These are phyloP conservation scores for Carpinus viminea DNA, from an alignment of 306 rosid genomes.

Conservation along the genomic window DNA sequence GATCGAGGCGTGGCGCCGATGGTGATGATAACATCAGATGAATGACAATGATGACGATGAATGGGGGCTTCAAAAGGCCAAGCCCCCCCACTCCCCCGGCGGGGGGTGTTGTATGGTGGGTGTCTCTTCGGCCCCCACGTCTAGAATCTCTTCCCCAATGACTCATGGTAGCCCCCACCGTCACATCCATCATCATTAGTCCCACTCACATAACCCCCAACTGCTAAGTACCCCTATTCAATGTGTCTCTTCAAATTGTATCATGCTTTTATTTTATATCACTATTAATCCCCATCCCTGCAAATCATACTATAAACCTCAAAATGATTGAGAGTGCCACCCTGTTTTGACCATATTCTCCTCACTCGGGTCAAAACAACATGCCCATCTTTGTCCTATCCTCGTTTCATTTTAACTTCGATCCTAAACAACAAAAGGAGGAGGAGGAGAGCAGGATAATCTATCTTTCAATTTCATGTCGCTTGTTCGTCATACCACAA, in stretches of 20 bases:
- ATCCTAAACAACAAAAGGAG: too few relatives aligned
- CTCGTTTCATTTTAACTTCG: too few relatives aligned
- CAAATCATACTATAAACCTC: not conserved
- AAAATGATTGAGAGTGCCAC: not conserved
- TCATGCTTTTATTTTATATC: not conserved
- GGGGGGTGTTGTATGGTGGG: not conserved
- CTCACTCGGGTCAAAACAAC: not conserved
- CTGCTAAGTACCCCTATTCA: constrained; percentile 15
- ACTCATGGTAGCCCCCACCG: constrained; percentile 30
- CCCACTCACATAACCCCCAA: constrained; percentile 34
- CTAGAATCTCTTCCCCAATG: constrained; percentile 26
- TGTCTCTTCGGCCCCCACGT: constrained; percentile 24
- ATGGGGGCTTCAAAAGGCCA: constrained; percentile 23
- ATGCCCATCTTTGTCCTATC: not conserved
- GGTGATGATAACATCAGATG: constrained; percentile 48
- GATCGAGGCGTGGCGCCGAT: constrained; percentile 70
- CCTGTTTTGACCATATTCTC: not conserved
- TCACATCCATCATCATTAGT: constrained; percentile 44
- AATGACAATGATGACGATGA: constrained; percentile 46
- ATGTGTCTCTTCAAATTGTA: constrained; percentile 8
- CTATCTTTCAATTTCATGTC: too few relatives aligned
- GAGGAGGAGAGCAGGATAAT: too few relatives aligned
- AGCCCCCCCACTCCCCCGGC: not conserved
- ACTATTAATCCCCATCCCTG: too few relatives aligned
- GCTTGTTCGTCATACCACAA: too few relatives aligned